phyloP scores from a whole-genome alignment of 352 stramenopile species.

The Phytophthora sp. region DNA sequence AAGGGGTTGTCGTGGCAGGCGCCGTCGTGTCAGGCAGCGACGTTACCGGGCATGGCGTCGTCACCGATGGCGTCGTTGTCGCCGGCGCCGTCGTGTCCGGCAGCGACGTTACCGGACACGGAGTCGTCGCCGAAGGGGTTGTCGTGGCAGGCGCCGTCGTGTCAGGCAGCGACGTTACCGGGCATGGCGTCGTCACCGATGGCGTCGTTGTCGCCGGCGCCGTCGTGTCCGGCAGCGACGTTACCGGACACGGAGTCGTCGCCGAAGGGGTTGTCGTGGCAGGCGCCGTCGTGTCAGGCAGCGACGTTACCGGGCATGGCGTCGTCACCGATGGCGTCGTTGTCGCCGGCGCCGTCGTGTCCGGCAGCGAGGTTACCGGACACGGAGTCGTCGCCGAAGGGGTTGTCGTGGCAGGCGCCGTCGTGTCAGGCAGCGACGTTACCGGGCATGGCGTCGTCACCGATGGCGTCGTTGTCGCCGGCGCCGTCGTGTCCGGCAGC shows the following conservation, averaged over 20 bases:
- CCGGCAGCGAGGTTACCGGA: too few relatives aligned
- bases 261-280: background rate
- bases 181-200: conserved; percentile 1
- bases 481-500: too few relatives aligned
- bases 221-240: background rate
- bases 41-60: conserved; percentile 10
- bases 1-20: background rate
- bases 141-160: background rate
- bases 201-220: background rate
- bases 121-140: background rate
- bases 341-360: too few relatives aligned
- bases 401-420: too few relatives aligned
- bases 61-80: background rate
- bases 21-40: conserved; percentile 10
- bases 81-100: background rate
- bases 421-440: too few relatives aligned
- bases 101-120: conserved; percentile 12
- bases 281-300: background rate
- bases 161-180: conserved; percentile 12
- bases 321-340: background rate
- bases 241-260: conserved; percentile 1
- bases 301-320: background rate
- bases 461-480: too few relatives aligned
- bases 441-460: too few relatives aligned
- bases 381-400: too few relatives aligned